Conservation (phyloP, 371 early-diverging fungal genomes). For the Mortierella sp. region DNA sequence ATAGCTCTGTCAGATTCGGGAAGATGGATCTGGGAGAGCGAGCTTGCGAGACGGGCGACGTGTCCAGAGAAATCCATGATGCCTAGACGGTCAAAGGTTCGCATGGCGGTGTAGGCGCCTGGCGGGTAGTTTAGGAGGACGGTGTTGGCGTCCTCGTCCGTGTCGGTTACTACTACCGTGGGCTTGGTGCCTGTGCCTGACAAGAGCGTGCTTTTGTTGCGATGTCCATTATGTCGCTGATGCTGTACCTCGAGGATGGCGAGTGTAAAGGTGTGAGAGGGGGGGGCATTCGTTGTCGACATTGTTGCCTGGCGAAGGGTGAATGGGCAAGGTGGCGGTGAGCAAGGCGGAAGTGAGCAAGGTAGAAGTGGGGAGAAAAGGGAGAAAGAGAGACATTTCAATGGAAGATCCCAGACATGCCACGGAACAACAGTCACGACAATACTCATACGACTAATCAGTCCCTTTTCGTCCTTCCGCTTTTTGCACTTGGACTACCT, state of each 20-base stretch:
- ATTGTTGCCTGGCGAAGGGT: not conserved
- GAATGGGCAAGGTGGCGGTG: not conserved
- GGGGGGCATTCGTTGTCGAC: not conserved
- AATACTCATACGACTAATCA: too few species aligned
- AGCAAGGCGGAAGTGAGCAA: not conserved
- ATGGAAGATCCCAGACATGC: not conserved
- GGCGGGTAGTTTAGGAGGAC: constrained; percentile 34
- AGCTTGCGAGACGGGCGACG: constrained; percentile 62
- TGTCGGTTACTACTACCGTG: not conserved
- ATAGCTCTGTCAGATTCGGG: constrained; percentile 4
- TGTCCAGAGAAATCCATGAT: constrained; percentile 65
- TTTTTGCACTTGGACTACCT: too few species aligned
- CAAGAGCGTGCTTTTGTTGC: too few species aligned
- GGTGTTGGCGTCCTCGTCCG: constrained; percentile 9
- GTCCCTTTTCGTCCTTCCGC: too few species aligned
- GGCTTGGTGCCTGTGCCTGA: not conserved
- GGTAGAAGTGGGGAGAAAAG: not conserved
- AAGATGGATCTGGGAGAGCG: constrained; percentile 62
- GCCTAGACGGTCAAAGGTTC: constrained; percentile 33
- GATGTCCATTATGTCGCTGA: not conserved
- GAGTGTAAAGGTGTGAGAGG: not conserved
- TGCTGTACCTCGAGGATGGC: not conserved
- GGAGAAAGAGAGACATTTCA: not conserved
- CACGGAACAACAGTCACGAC: too few species aligned
- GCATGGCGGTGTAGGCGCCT: constrained; percentile 53